Percentiles rank a stretch among this genome's conserved stretches.
Evolutionary conservation across 345 rosid species (phyloP).

Genomic region (Hibiscus tridactylites): DNA sequence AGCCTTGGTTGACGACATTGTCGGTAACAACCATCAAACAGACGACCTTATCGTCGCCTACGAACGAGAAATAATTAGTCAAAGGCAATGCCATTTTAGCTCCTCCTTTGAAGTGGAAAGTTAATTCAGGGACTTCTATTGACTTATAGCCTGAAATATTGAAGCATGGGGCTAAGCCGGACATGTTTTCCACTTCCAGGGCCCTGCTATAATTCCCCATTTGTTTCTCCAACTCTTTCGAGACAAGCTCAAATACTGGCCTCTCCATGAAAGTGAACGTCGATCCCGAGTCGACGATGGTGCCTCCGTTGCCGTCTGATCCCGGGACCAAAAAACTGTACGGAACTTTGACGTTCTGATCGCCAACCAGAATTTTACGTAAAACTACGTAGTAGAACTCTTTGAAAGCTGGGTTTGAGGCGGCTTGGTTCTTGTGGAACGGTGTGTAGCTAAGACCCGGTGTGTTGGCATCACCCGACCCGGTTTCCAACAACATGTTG

Average conservation of each 20-base stretch:
- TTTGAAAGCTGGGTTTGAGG: slow-evolving; percentile 25
- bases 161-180: slow-evolving; percentile 70
- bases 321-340: slow-evolving; percentile 47
- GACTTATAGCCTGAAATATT: slow-evolving; percentile 39
- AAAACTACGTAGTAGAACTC: slow-evolving; percentile 57
- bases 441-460: slow-evolving; percentile 56
- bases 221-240: slow-evolving; percentile 46
- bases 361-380: slow-evolving; percentile 58
- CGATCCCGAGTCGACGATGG: slow-evolving; percentile 84
- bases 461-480: slow-evolving; percentile 35
- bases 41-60: slow-evolving; percentile 21
- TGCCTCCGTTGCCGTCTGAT: slow-evolving; percentile 65
- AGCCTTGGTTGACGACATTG: slow-evolving; percentile 8
- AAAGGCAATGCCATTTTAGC: slow-evolving; percentile 60
- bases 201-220: slow-evolving; percentile 52
- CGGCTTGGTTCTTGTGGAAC: slow-evolving; percentile 40
- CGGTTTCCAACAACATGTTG: slow-evolving; percentile 49
- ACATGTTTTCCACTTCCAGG: slow-evolving; percentile 23
- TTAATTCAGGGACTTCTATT: slow-evolving; percentile 35
- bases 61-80: slow-evolving; percentile 47
- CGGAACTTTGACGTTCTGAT: slow-evolving; percentile 45
- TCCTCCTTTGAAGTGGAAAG: slow-evolving; percentile 71
- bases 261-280: slow-evolving; percentile 82
- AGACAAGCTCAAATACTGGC: slow-evolving; percentile 43
- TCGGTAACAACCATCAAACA: slow-evolving; percentile 51